Evolutionary conservation across 306 rosid species (phyloP), one percentile per base, ranked within the genome.

Genomic region (Gastrolobium villosum): DNA sequence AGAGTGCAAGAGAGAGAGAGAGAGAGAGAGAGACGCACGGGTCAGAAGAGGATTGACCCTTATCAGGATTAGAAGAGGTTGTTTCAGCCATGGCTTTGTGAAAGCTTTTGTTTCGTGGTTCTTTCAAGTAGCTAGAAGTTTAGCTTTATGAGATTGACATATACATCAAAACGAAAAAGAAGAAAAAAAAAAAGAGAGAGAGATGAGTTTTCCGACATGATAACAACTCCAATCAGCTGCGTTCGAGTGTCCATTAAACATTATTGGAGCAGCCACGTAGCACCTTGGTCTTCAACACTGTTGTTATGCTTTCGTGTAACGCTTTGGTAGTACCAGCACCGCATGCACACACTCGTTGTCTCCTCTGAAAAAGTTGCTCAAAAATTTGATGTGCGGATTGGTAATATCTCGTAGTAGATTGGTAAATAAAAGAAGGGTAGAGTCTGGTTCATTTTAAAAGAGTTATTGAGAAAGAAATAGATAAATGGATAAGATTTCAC

Each of bases 31-130:
- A 50, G 15, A 69, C 86, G 20, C 64, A 78, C 83, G 56, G 74
- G 48, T 78, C 80, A 1, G 80, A 40, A 57, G 86, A 65, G 66
- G 83, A 50, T 34, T 57, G 61, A 32, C 2, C 36, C 61, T 78
- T 72, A 8, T 57, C 45, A 72, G 53, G 56, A 13, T 10, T 49
- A 6, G 76, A 10, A 45, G 80, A 78, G 46, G 71, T 9, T 56
- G 76, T 20, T 15, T 72, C 72, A 46, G 77, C 77, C 86, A 83
- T 83, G 76, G 66, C 14, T 63, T 44, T 41, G 26, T 53, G 69
- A 61, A 35, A 75, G 59, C 50, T 69, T 31, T 31, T 45, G 34
- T 76, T 69, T 35, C 6, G 26, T 10, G 49, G 26, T 14, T 15
- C 46, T 14, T 3, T 1, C 10, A 32, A 26, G 28, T 6, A 3